Conservation (phyloP, 2,329 filamentous ascomycete species). For the Calonectria pteridis region DNA sequence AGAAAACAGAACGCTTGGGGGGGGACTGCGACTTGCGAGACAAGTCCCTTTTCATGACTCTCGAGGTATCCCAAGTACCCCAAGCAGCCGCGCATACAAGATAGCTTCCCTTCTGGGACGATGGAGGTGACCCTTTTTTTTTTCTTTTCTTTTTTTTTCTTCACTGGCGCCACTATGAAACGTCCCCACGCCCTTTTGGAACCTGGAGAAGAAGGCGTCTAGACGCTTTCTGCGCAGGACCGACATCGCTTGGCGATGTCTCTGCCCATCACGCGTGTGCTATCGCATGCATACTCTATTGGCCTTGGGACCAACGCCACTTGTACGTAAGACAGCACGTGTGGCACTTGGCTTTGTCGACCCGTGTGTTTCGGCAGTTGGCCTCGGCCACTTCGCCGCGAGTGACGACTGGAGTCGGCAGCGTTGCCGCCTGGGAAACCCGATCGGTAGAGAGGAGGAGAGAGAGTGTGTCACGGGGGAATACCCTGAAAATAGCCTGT, state of each 20-base stretch:
- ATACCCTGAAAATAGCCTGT: neutral
- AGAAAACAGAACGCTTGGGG: neutral
- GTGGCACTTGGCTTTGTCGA: neutral
- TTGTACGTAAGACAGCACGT: neutral
- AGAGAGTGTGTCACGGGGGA: neutral
- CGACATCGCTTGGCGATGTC: neutral
- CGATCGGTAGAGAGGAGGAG: neutral
- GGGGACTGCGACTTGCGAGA: neutral
- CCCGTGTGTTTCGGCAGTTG: conserved; percentile 9
- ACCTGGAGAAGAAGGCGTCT: conserved; percentile 15
- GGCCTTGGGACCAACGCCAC: conserved; percentile 21
- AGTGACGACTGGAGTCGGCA: neutral
- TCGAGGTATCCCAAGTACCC: conserved; percentile 32
- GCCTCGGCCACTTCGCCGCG: neutral
- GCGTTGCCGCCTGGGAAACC: neutral
- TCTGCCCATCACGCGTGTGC: neutral
- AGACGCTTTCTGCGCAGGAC: neutral
- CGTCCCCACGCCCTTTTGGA: neutral
- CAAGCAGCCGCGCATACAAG: neutral
- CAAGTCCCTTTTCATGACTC: conserved; percentile 36
- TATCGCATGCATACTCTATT: neutral
- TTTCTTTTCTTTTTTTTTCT: neutral
- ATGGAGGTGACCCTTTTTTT: neutral
- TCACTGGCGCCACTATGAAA: conserved; percentile 19
- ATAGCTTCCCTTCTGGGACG: neutral